Evolutionary conservation across 495 filamentous ascomycete genomes (phyloP).

Genomic region (Penicillium dipodomyicola): DNA sequence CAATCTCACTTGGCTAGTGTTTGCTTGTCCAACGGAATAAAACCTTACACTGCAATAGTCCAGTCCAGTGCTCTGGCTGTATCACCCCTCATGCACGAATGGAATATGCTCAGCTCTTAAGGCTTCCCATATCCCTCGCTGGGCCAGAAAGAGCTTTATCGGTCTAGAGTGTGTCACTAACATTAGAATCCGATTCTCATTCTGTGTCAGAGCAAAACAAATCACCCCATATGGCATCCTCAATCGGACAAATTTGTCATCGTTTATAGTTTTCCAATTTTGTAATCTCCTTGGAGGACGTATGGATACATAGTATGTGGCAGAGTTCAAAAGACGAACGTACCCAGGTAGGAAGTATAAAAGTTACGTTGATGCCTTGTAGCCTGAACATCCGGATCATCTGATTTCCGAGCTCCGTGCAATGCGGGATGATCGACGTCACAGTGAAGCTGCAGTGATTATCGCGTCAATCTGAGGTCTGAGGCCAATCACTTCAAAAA

Average conservation of each 20-base stretch:
- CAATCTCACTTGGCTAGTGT: neutral
- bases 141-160: neutral
- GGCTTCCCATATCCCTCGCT: neutral
- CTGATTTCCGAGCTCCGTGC: conserved; percentile 13
- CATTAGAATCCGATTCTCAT: too few species aligned
- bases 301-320: too few species aligned
- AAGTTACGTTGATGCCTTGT: conserved; percentile 17
- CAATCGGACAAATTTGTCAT: neutral
- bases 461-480: conserved; percentile 8
- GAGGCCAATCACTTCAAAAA: neutral
- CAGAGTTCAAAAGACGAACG: too few species aligned
- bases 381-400: conserved; percentile 24
- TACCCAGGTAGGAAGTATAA: neutral
- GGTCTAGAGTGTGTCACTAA: neutral
- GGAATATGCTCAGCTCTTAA: neutral
- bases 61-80: neutral
- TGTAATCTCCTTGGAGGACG: neutral
- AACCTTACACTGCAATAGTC: neutral
- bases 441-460: conserved; percentile 15
- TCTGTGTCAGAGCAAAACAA: neutral
- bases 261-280: neutral
- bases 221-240: neutral
- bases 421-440: conserved; percentile 38
- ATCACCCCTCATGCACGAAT: neutral
- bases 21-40: neutral